Evolutionary conservation across 1,284 basidiomycete species (phyloP), one percentile per base, ranked within the genome.

Genomic region (Cryptococcus sp.): DNA sequence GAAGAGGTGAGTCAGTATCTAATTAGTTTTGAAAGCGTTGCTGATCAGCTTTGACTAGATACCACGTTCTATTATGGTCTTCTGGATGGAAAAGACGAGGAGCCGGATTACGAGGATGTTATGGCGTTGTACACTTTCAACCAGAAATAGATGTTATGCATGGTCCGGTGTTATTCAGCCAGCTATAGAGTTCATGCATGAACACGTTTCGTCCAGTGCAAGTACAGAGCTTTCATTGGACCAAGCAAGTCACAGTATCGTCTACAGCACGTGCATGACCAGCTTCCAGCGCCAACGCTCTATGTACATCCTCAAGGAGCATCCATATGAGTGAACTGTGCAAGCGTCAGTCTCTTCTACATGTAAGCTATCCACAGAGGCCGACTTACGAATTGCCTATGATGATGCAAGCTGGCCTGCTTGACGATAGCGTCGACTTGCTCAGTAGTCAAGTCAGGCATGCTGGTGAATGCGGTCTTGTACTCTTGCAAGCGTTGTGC

Each of bases 31-130:
- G 20, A 25, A 16, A 3, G 7, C 42, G 7, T 40, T 31, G 48
- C 48, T 56, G 27, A 46, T 17, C 13, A 44, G 15, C 19, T 11
- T 11, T 22, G 6, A 20, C 50, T 35, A 54, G 62, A 64, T 40
- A 56, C 60, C 10, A 64, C 62, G 5, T 64, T 61, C 50, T 64
- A 64, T 45, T 64, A 62, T 25, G 62, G 62, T 19, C 50, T 62
- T n/a, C 25, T 64, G 0, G 60, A 59, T 17, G 60, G 60, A 10
- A 58, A 55, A 16, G 62, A 64, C 23, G 46, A 57, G 31, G 60
- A 64, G 49, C 62, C 62, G 40, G 62, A 64, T 51, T 64, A 64
- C 46, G 45, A 39, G 3, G 62, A 64, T 31, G 57, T 64, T 5
- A 27, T 22, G 35, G 53, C 39, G 16, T 42, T 50, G 53, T 64